Evolutionary conservation across 1,284 basidiomycete species (phyloP), one percentile per base, ranked within the genome.

Genomic region (Anthracocystis walkeri): DNA sequence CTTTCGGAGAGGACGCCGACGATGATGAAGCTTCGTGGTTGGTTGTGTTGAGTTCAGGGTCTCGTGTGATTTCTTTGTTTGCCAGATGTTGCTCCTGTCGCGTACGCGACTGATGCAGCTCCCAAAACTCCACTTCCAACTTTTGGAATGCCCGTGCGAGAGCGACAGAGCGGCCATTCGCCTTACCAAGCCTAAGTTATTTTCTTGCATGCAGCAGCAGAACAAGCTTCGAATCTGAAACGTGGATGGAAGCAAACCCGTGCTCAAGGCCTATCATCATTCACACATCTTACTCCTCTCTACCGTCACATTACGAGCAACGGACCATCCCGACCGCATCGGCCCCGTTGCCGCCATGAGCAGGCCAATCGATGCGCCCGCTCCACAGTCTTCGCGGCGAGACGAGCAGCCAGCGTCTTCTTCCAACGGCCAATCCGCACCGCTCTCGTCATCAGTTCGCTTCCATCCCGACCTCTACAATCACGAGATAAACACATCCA

Each of bases 341-440:
- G 42, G 29, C 3, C 6, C 31, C n/a, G 25, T 29, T 14, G 31
- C 45, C 7, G 59, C 33, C 42, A 66, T 65, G 60, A 73, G 65
- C 58, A 57, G 25, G 27, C 70, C 70, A 35, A 73, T 61, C 58
- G 46, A 68, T 27, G 65, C 70, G 7, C 54, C 65, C n/a, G 40
- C 50, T 33, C 45, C 55, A 18, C 33, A 41, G 29, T 4, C 59
- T 23, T 41, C 54, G 18, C 45, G 31, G 23, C 29, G 42, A 38
- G 42, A 45, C 20, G 54, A 35, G 20, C 54, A 20, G 6, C 8
- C 49, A 20, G 16, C 35, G 27, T 23, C 23, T 18, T 16, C 48
- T 20, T 53, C 53, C 21, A 42, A 44, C 14, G 55, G 44, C 11
- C 54, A 31, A 23, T 71, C 68, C 1, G 55, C 53, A 20, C 62